Conservation (phyloP, 2,329 filamentous ascomycete species). For the Colletotrichum australisinense region DNA sequence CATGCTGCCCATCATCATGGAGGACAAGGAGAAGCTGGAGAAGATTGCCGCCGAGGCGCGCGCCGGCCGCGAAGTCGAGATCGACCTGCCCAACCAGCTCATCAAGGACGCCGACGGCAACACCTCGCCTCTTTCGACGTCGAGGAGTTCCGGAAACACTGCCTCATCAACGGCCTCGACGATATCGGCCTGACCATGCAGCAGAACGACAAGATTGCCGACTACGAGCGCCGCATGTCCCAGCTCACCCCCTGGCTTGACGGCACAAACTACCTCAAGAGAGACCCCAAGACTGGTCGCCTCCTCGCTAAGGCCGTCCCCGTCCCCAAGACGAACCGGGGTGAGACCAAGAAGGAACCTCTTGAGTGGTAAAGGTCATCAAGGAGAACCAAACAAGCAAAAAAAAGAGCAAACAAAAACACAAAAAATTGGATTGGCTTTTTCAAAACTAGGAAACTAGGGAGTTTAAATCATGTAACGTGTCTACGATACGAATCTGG, state of each 20-base stretch:
- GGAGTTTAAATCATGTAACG: constrained; percentile 31
- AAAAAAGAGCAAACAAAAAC: not conserved
- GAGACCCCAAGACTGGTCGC: constrained; percentile 65
- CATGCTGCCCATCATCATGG: constrained; percentile 89
- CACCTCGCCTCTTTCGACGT: constrained; percentile 85
- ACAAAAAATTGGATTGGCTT: constrained; percentile 3
- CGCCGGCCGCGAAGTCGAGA: constrained; percentile 85
- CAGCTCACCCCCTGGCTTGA: constrained; percentile 90
- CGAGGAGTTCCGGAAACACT: constrained; percentile 95
- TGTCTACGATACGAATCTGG: constrained; percentile 28
- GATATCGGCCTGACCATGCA: constrained; percentile 97
- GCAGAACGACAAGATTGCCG: constrained; percentile 86
- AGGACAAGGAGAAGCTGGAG: constrained; percentile 73
- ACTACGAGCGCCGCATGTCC: constrained; percentile 83
- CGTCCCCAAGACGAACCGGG: constrained; percentile 89
- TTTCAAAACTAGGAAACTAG: constrained; percentile 3
- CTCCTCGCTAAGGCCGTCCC: constrained; percentile 71
- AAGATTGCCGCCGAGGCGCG: constrained; percentile 81
- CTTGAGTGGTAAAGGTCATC: constrained; percentile 78
- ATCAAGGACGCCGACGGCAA: constrained; percentile 82
- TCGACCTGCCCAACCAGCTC: constrained; percentile 87
- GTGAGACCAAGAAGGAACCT: constrained; percentile 85
- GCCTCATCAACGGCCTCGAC: constrained; percentile 90
- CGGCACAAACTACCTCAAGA: constrained; percentile 82
- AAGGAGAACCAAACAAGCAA: too few relatives aligned